Evolutionary conservation across 2,329 filamentous ascomycete genomes (phyloP).

Genomic region (Harringtonia aguacate): DNA sequence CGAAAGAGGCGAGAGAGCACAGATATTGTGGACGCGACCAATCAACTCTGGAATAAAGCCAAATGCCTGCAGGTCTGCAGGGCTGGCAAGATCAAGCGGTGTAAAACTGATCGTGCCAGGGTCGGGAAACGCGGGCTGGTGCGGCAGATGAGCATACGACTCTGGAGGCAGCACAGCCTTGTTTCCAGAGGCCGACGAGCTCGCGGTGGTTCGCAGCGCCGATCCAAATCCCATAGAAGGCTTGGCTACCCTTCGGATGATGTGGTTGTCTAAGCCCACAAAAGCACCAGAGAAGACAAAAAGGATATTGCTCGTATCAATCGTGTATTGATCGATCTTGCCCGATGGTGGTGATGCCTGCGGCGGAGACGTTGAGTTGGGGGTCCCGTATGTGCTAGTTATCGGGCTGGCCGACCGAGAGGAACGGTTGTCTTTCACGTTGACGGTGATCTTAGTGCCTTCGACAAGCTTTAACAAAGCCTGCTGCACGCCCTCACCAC

Average conservation of each 20-base stretch:
- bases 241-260: conserved; percentile 78
- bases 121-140: conserved; percentile 30
- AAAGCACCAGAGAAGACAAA: conserved; percentile 97
- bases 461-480: conserved; percentile 93
- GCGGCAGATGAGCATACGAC: conserved; percentile 43
- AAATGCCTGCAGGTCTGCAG: conserved; percentile 69
- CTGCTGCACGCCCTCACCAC: conserved; percentile 93
- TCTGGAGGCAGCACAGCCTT: conserved; percentile 56
- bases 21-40: conserved; percentile 85
- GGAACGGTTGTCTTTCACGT: conserved; percentile 68
- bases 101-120: conserved; percentile 31
- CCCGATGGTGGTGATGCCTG: conserved; percentile 34
- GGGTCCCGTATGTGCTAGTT: conserved; percentile 39
- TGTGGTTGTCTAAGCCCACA: conserved; percentile 77
- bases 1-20: conserved; percentile 69
- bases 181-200: conserved; percentile 34
- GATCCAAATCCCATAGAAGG: conserved; percentile 86
- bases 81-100: conserved; percentile 61
- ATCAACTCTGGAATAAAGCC: conserved; percentile 94
- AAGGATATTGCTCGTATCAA: conserved; percentile 91
- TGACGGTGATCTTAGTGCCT: conserved; percentile 85
- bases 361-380: conserved; percentile 33
- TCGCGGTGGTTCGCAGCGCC: conserved; percentile 51
- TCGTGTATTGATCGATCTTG: conserved; percentile 55
- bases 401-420: conserved; percentile 41